Base-by-base conservation (phyloP, 2,329 filamentous ascomycete genomes). In the Calonectria crousiana region DNA sequence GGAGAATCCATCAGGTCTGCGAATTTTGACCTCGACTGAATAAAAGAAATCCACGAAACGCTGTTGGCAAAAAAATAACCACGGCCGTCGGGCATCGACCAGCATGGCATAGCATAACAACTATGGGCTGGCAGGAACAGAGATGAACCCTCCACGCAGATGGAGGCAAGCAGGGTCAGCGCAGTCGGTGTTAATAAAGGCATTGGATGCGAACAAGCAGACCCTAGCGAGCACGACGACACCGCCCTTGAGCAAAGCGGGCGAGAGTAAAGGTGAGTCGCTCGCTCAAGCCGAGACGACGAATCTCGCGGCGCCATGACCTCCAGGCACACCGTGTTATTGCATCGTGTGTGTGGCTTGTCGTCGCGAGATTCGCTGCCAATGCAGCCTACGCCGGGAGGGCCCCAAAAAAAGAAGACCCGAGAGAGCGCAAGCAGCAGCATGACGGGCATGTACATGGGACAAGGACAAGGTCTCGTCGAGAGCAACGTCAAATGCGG, bases 391-490 rank as follows among this genome's bases (percentile, higher is more conserved):
- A 16, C 56, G 56, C 34, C 34, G 38, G 34, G 56, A 62, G 36
- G n/a, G 11, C 20, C 44, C 56, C 56, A 28, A 62, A 62, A 60
- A 62, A 62, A 62, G 56, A 60, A 69, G 53, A 69, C 41, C 56
- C 23, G 41, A 64, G 49, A 36, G 32, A 53, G 58, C 26, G 18
- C 41, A 56, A 56, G 67, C 41, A 52, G 60, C 58, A n/a, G 68
- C 68, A 71, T 71, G 36, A 65, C 65, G 52, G 65, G 49, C 30
- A 51, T 47, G 56, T 65, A 65, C 60, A 65, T 65, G 60, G 36
- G 16, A 26, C 38, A 47, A 49, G 60, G 38, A 65, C 41, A 32
- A 47, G 60, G 60, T 34, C 38, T 30, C 26, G 10, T 32, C 26
- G 41, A 65, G 18, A 41, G 41, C 60, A 65, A 49, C 28, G 38